Percentiles rank a stretch among this genome's conserved stretches.
Conservation (phyloP, 2,329 filamentous ascomycete genomes). For the Venturia oleaginea region DNA sequence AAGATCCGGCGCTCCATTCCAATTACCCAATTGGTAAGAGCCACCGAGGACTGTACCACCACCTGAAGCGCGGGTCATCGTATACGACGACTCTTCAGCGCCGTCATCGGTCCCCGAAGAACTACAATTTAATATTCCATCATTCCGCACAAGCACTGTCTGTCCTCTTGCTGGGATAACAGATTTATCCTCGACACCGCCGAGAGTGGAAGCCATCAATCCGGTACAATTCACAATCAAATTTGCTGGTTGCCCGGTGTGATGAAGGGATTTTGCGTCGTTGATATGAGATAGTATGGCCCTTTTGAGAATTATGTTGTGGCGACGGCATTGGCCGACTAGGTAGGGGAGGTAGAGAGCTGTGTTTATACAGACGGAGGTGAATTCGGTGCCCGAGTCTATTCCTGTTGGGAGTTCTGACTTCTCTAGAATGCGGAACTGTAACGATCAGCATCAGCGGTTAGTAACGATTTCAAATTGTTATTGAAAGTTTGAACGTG, state of each 20-base stretch:
- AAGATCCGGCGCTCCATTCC: conserved; percentile 69
- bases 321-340: conserved; percentile 64
- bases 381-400: conserved; percentile 67
- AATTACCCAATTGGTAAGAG: conserved; percentile 68
- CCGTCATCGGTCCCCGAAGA: conserved; percentile 67
- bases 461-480: too few relatives aligned
- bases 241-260: conserved; percentile 48
- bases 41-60: conserved; percentile 81
- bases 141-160: conserved; percentile 73
- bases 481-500: too few relatives aligned
- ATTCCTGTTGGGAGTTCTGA: conserved; percentile 37
- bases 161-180: conserved; percentile 75
- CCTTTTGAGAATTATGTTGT: conserved; percentile 51
- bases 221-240: conserved; percentile 82
- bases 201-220: conserved; percentile 62
- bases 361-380: conserved; percentile 84
- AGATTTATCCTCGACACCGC: conserved; percentile 67
- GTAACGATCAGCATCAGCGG: too few relatives aligned
- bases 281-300: conserved; percentile 53
- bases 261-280: conserved; percentile 56
- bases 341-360: conserved; percentile 83
- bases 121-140: conserved; percentile 58
- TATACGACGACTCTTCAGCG: conserved; percentile 57
- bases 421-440: neutral
- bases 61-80: conserved; percentile 71